Conservation (phyloP, 768 basidiomycete genomes). For the Porphyrellus cyaneotinctus region DNA sequence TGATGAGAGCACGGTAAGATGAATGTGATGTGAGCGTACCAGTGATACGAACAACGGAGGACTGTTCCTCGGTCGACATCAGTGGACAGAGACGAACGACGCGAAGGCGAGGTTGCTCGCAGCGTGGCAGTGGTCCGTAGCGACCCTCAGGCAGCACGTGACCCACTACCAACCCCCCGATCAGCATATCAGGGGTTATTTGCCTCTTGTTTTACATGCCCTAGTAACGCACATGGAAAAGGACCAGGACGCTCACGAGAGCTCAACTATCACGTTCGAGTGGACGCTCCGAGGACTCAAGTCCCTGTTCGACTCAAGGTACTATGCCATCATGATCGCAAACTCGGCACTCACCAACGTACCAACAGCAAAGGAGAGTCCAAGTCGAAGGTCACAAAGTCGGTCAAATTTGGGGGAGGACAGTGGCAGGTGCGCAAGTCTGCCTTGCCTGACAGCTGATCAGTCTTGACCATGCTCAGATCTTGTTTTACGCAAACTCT, state of each 20-base stretch:
- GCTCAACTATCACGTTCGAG: conserved; percentile 59
- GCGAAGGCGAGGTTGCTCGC: too few species aligned
- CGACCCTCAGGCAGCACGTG: not conserved
- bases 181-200: conserved; percentile 1
- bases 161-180: too few species aligned
- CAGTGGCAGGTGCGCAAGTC: conserved; percentile 56
- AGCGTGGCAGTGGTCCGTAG: not conserved
- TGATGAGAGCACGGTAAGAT: not conserved
- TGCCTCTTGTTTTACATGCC: not conserved
- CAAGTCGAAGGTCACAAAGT: conserved; percentile 77
- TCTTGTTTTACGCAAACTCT: conserved; percentile 82
- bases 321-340: not conserved
- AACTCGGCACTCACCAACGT: not conserved
- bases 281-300: conserved; percentile 75
- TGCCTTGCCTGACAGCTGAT: not conserved
- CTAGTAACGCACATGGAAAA: conserved; percentile 28
- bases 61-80: conserved; percentile 20
- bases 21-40: conserved; percentile 3
- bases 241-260: conserved; percentile 44
- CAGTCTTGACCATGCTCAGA: conserved; percentile 36
- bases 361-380: conserved; percentile 59
- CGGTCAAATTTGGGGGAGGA: conserved; percentile 70
- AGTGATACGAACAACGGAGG: conserved; percentile 25
- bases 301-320: conserved; percentile 70
- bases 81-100: not conserved